Evolutionary conservation across 129 eudicot genomes (phyloP).

Genomic region (Arctium minus): DNA sequence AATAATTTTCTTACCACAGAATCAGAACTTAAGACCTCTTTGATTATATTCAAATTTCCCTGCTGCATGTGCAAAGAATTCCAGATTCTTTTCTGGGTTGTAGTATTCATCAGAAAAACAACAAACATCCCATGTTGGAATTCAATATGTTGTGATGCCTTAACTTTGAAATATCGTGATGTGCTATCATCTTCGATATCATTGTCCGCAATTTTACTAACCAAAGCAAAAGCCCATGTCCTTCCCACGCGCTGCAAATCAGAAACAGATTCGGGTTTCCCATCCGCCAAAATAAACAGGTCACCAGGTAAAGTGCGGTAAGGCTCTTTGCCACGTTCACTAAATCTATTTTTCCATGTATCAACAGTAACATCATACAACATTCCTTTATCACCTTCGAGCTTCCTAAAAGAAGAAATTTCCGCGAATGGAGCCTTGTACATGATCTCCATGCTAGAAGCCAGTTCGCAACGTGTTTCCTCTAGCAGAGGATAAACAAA

Average conservation of each 20-base stretch:
- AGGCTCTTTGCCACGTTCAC: conserved; percentile 46
- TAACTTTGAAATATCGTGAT: too few species aligned
- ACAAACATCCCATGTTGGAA: too few species aligned
- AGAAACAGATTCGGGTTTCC: conserved; percentile 32
- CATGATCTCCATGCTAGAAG: conserved; percentile 43
- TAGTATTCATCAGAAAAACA: too few species aligned
- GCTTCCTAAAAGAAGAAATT: neutral
- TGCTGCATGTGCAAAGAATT: too few species aligned
- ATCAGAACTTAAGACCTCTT: too few species aligned
- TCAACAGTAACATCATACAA: conserved; percentile 40
- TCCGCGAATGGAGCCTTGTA: conserved; percentile 55
- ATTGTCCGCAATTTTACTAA: too few species aligned
- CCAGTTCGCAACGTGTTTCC: conserved; percentile 51
- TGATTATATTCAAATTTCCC: too few species aligned
- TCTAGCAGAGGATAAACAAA: conserved; percentile 47
- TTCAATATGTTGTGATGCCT: too few species aligned
- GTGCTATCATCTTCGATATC: too few species aligned
- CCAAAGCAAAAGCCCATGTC: too few species aligned
- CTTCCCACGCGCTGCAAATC: neutral
- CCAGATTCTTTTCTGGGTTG: too few species aligned
- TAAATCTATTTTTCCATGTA: conserved; percentile 47
- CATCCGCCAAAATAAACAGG: conserved; percentile 31
- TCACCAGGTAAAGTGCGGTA: conserved; percentile 69
- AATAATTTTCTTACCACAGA: too few species aligned
- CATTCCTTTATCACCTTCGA: neutral